Evolutionary conservation across 352 stramenopile genomes (phyloP).

Genomic region (Pythium oligandrum): DNA sequence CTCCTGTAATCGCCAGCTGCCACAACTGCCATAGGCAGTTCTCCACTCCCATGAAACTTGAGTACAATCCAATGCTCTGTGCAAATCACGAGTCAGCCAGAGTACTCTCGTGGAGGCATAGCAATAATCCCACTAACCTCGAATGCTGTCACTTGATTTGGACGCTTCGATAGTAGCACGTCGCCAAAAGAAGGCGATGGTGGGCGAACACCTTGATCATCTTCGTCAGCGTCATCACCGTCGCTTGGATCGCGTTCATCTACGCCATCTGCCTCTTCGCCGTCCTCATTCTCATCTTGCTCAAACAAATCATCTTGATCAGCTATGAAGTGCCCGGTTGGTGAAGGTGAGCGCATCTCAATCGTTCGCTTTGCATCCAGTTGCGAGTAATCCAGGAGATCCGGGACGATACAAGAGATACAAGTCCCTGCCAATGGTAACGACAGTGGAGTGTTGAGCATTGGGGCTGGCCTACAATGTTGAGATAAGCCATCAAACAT

Average conservation of each 20-base stretch:
- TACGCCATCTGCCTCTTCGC: constrained; percentile 26
- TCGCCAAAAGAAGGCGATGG: constrained; percentile 68
- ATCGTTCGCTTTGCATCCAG: constrained; percentile 21
- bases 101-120: constrained; percentile 2
- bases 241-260: constrained; percentile 15
- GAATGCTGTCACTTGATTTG: constrained; percentile 44
- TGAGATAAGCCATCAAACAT: not conserved
- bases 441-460: constrained; percentile 36
- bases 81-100: not conserved
- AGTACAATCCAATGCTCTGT: constrained; percentile 79
- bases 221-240: not conserved
- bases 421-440: constrained; percentile 72
- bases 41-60: constrained; percentile 76
- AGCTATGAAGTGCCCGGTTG: constrained; percentile 43
- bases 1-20: constrained; percentile 80
- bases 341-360: constrained; percentile 27
- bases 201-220: constrained; percentile 14
- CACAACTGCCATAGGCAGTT: constrained; percentile 75
- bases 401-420: constrained; percentile 69
- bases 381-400: constrained; percentile 50
- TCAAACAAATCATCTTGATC: constrained; percentile 10
- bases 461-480: constrained; percentile 40
- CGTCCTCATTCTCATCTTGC: constrained; percentile 28
- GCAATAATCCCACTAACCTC: constrained; percentile 33
- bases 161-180: constrained; percentile 54